A percentile compares a stretch with the other conserved stretches of the same genome.
These are phyloP conservation scores for Dictyostelium capitatum DNA, from an alignment of 78 protist species.

Conservation along the genomic window DNA sequence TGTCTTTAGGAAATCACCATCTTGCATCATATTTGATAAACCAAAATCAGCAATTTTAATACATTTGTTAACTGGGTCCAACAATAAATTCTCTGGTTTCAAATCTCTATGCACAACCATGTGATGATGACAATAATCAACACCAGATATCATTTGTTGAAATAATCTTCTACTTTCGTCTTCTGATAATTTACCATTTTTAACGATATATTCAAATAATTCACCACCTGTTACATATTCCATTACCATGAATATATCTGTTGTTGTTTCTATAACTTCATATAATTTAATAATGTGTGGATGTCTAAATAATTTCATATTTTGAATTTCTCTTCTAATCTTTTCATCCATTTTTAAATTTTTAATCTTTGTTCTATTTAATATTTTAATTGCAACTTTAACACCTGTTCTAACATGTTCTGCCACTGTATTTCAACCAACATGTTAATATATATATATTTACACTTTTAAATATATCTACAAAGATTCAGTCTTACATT, in stretches of 20 bases:
- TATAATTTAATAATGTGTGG: conserved; percentile 98
- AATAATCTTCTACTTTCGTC: conserved; percentile 95
- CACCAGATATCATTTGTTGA: conserved; percentile 99
- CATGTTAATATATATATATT: not conserved
- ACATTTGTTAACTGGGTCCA: conserved; percentile 66
- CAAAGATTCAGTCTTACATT: conserved; percentile 39
- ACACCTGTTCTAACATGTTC: conserved; percentile 79
- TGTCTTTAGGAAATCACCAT: conserved; percentile 98
- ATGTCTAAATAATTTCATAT: conserved; percentile 97
- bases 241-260: conserved; percentile 97
- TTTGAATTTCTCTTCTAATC: conserved; percentile 97
- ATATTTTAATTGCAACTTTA: conserved; percentile 98
- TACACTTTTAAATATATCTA: not conserved
- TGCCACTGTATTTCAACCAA: conserved; percentile 41
- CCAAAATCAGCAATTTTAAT: conserved; percentile 99
- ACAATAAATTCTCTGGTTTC: conserved; percentile 83
- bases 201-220: conserved; percentile 99
- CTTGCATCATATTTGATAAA: conserved; percentile 96
- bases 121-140: conserved; percentile 97
- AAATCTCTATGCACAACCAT: conserved; percentile 95
- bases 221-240: conserved; percentile 99
- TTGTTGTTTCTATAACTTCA: conserved; percentile 97
- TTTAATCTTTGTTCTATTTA: conserved; percentile 94
- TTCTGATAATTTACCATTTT: conserved; percentile 94
- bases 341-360: conserved; percentile 95